Percentiles rank a stretch among this genome's conserved stretches.
These are phyloP conservation scores for Zygosaccharomyces rouxii DNA, from an alignment of 805 yeast species.

Conservation along the genomic window DNA sequence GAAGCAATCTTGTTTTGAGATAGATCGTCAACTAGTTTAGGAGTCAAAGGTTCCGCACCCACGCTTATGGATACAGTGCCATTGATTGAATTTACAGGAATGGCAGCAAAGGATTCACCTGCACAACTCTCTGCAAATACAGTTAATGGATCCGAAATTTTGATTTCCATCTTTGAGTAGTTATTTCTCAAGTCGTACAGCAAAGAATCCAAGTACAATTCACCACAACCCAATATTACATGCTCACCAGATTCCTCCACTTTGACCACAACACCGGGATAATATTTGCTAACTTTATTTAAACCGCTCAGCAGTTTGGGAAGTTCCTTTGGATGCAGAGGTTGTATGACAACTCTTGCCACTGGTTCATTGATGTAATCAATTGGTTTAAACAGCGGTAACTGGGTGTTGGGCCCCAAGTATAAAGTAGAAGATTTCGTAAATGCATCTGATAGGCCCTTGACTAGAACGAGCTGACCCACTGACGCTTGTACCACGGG, in stretches of 20 bases:
- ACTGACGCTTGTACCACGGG: conserved; percentile 49
- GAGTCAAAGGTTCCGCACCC: conserved; percentile 69
- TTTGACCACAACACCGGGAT: conserved; percentile 60
- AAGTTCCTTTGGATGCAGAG: conserved; percentile 70
- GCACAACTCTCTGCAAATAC: conserved; percentile 72
- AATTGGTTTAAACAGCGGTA: conserved; percentile 30
- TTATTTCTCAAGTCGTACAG: conserved; percentile 67
- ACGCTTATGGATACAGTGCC: conserved; percentile 57
- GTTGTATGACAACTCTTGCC: conserved; percentile 79
- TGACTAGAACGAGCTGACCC: conserved; percentile 66
- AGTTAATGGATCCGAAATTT: conserved; percentile 80
- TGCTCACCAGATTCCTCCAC: conserved; percentile 91
- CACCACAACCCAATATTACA: conserved; percentile 78
- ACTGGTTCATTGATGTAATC: conserved; percentile 52
- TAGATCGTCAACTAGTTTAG: conserved; percentile 40
- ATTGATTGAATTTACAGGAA: conserved; percentile 56
- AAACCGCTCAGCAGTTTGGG: conserved; percentile 71
- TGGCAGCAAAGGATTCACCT: conserved; percentile 61
- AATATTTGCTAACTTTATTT: conserved; percentile 54
- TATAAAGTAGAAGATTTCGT: conserved; percentile 58
- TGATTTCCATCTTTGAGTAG: conserved; percentile 63
- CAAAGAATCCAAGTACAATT: conserved; percentile 77
- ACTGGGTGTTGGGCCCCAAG: conserved; percentile 23
- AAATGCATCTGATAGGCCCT: conserved; percentile 56
- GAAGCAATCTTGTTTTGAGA: conserved; percentile 39